phyloP scores from a whole-genome alignment of 2,329 filamentous ascomycete genomes.

The Cytospora schulzeri region DNA sequence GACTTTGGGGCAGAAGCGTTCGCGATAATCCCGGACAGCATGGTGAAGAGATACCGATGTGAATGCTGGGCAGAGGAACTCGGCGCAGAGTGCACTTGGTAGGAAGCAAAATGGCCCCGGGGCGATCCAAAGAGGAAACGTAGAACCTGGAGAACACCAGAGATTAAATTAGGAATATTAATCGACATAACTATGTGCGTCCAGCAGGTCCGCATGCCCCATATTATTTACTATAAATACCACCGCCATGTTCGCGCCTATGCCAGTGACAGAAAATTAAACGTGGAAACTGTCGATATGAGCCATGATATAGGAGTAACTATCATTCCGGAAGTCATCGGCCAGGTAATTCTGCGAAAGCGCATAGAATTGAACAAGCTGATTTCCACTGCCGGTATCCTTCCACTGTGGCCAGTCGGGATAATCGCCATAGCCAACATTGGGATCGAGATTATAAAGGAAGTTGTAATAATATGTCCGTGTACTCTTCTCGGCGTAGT shows the following conservation, averaged over 20 bases:
- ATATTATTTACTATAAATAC: no score
- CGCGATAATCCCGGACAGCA: no score
- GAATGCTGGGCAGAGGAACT: no score
- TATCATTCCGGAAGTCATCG: conserved; percentile 43
- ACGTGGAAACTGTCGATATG: conserved; percentile 29
- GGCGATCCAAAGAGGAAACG: not conserved
- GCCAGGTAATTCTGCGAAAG: conserved; percentile 32
- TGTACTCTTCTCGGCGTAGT: conserved; percentile 62
- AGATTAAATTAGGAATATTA: no score
- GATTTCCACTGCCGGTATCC: conserved; percentile 37
- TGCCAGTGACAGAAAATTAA: not conserved
- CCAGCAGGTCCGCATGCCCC: no score
- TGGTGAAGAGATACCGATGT: no score
- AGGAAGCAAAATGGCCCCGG: no score
- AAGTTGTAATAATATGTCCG: conserved; percentile 75
- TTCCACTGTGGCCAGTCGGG: conserved; percentile 48
- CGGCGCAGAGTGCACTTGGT: no score
- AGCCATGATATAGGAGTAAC: conserved; percentile 30
- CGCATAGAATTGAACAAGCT: conserved; percentile 52
- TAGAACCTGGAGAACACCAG: not conserved
- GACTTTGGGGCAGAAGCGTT: no score
- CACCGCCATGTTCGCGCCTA: not conserved
- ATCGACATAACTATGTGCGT: no score
- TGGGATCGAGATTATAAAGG: conserved; percentile 70
- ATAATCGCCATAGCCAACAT: conserved; percentile 49